phyloP scores from a whole-genome alignment of 1,139 yeast genomes.

The Suhomyces anneliseae region DNA sequence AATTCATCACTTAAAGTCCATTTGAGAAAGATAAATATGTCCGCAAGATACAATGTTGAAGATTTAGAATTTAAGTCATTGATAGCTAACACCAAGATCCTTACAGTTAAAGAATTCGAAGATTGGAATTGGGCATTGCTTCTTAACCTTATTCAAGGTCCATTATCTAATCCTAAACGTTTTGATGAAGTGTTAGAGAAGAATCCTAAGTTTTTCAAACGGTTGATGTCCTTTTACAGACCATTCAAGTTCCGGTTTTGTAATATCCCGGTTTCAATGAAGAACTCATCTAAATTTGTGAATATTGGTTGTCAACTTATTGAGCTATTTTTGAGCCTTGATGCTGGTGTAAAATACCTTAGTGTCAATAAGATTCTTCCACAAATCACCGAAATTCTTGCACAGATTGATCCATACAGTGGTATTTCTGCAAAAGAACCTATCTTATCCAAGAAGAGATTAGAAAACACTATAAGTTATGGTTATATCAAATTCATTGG shows the following conservation, averaged over 20 bases:
- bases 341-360: slow-evolving; percentile 69
- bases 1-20: slow-evolving; percentile 12
- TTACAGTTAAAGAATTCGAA: slow-evolving; percentile 73
- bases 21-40: slow-evolving; percentile 4
- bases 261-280: slow-evolving; percentile 37
- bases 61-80: slow-evolving; percentile 69
- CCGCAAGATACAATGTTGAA: slow-evolving; percentile 51
- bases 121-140: slow-evolving; percentile 89
- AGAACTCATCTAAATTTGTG: slow-evolving; percentile 56
- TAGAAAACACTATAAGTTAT: slow-evolving; percentile 63
- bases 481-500: slow-evolving; percentile 85
- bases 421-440: slow-evolving; percentile 76
- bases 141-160: slow-evolving; percentile 72
- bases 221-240: slow-evolving; percentile 81
- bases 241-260: slow-evolving; percentile 90
- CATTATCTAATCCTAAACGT: slow-evolving; percentile 66
- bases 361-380: slow-evolving; percentile 76
- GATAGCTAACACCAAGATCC: slow-evolving; percentile 66
- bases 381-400: slow-evolving; percentile 83
- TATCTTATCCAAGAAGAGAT: slow-evolving; percentile 58
- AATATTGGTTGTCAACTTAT: slow-evolving; percentile 74
- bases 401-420: slow-evolving; percentile 80
- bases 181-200: slow-evolving; percentile 78
- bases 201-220: slow-evolving; percentile 77
- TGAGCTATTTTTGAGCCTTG: slow-evolving; percentile 57